phyloP scores from a whole-genome alignment of 805 yeast genomes.

The Ogataea degrootiae region DNA sequence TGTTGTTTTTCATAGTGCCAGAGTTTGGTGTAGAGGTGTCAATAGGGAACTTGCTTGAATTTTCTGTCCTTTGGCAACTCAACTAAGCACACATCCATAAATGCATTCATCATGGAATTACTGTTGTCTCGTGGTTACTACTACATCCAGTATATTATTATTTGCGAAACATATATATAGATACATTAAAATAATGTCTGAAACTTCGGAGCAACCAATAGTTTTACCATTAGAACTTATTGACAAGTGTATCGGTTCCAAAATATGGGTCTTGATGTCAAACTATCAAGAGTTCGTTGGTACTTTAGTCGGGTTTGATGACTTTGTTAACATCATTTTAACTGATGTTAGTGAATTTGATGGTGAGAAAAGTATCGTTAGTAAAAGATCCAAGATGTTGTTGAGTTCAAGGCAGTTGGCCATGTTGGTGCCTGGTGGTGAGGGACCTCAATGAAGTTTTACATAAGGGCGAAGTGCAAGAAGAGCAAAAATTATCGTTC shows the following conservation, averaged over 20 bases:
- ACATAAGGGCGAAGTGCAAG: slow-evolving; percentile 1
- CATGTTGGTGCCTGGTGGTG: slow-evolving; percentile 55
- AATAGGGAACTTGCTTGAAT: too few species aligned
- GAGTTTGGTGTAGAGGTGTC: too few species aligned
- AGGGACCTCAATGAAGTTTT: slow-evolving; percentile 23
- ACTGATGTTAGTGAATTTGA: slow-evolving; percentile 67
- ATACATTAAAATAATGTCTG: slow-evolving; percentile 1
- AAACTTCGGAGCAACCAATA: slow-evolving; percentile 7
- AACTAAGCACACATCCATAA: too few species aligned
- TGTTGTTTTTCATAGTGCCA: too few species aligned
- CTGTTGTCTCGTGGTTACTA: too few species aligned
- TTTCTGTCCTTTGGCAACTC: too few species aligned
- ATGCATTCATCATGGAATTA: too few species aligned
- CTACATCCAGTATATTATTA: too few species aligned
- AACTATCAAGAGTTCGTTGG: slow-evolving; percentile 79
- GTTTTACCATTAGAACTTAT: slow-evolving; percentile 77
- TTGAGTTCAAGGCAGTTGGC: slow-evolving; percentile 70
- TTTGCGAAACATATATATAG: too few species aligned
- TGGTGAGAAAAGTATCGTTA: slow-evolving; percentile 38
- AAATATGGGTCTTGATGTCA: slow-evolving; percentile 66
- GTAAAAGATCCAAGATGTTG: slow-evolving; percentile 53
- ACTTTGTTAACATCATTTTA: slow-evolving; percentile 86
- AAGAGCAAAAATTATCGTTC: too few species aligned
- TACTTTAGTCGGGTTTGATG: slow-evolving; percentile 87
- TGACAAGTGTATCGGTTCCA: slow-evolving; percentile 80